Conservation (phyloP, 306 rosid species). For the Castanospermum australe region DNA sequence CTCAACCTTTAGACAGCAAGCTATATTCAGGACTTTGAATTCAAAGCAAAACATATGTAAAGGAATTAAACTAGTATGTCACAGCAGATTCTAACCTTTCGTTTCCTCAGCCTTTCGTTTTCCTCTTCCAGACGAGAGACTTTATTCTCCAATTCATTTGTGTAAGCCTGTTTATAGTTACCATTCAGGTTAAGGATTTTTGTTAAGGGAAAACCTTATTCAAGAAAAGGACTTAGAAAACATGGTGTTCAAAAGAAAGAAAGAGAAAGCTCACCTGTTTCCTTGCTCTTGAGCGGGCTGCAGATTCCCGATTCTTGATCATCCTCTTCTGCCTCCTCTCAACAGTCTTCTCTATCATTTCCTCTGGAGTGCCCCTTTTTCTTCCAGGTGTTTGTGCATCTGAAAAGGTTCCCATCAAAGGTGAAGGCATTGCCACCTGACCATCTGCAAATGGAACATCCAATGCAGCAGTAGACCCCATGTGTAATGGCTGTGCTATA, state of each 20-base stretch:
- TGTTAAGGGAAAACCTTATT: not conserved
- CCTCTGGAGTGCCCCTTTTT: conserved; percentile 71
- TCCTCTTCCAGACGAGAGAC: conserved; percentile 87
- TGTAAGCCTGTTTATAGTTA: conserved; percentile 71
- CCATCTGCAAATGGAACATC: conserved; percentile 64
- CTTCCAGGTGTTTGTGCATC: conserved; percentile 63
- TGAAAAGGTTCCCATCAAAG: conserved; percentile 64
- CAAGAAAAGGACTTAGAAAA: not conserved
- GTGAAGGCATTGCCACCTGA: conserved; percentile 63
- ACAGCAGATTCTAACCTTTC: conserved; percentile 60
- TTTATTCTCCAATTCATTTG: conserved; percentile 85
- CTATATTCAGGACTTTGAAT: not conserved
- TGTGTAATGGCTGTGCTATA: conserved; percentile 56
- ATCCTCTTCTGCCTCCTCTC: conserved; percentile 94
- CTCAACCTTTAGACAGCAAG: conserved; percentile 2
- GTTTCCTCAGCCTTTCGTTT: conserved; percentile 87
- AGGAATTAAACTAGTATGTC: not conserved
- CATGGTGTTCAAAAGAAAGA: not conserved
- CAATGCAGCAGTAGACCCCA: conserved; percentile 60
- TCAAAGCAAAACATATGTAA: conserved; percentile 6
- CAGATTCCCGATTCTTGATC: conserved; percentile 98
- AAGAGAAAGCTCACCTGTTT: conserved; percentile 62
- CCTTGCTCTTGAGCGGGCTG: conserved; percentile 98
- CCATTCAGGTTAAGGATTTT: not conserved
- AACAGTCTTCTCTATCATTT: conserved; percentile 72